These are phyloP conservation scores for Starmerella ratchasimensis DNA, from an alignment of 805 yeast species.

Conservation along the genomic window DNA sequence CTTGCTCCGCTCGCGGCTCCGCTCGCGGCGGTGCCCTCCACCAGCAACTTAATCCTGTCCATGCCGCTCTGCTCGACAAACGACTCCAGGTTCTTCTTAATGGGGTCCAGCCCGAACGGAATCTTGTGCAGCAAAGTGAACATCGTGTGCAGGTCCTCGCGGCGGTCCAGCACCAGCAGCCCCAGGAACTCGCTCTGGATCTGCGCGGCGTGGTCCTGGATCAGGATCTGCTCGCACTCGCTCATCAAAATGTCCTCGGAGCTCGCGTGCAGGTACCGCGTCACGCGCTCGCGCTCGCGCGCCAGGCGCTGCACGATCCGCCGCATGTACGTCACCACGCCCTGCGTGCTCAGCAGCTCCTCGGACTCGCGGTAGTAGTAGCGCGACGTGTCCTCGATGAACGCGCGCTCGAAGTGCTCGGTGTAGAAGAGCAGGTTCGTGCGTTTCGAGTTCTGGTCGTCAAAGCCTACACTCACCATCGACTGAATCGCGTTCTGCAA, in stretches of 20 bases:
- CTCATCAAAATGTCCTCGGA: conserved; percentile 67
- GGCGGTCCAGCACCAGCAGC: conserved; percentile 60
- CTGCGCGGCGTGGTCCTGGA: conserved; percentile 60
- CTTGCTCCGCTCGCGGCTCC: not conserved
- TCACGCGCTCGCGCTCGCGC: conserved; percentile 71
- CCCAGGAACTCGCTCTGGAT: conserved; percentile 64
- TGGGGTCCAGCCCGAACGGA: conserved; percentile 61
- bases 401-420: conserved; percentile 62
- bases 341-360: conserved; percentile 52
- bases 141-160: conserved; percentile 64
- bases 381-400: conserved; percentile 41
- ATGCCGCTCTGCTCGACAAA: conserved; percentile 58
- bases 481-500: conserved; percentile 70
- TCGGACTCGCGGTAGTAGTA: conserved; percentile 59
- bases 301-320: conserved; percentile 70
- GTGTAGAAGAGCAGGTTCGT: conserved; percentile 71
- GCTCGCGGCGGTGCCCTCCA: not conserved
- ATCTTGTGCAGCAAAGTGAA: conserved; percentile 64
- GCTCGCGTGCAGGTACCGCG: conserved; percentile 70
- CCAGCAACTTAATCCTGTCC: conserved; percentile 36
- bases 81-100: conserved; percentile 56
- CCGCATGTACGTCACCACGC: conserved; percentile 80
- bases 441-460: conserved; percentile 76
- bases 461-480: conserved; percentile 80
- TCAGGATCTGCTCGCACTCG: conserved; percentile 59